Evolutionary conservation across 148 eudicot genomes (phyloP).

Genomic region (Rhododendron henanense): DNA sequence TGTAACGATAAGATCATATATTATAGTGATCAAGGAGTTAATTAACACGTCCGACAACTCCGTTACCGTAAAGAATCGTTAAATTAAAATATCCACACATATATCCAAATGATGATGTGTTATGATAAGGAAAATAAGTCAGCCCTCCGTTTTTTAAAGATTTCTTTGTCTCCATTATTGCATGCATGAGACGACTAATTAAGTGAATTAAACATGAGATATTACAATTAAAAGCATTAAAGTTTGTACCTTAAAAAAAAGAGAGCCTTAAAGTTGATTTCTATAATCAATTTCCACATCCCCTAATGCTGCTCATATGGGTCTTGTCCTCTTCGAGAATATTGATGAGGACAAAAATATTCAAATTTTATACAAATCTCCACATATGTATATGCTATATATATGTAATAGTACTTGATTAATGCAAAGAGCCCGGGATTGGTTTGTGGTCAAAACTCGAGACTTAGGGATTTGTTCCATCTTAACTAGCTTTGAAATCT

Average conservation of each 20-base stretch:
- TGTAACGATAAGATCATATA: no score
- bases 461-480: neutral
- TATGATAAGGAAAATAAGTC: neutral
- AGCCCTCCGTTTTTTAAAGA: neutral
- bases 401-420: no score
- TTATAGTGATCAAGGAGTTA: no score
- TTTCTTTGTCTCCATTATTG: neutral
- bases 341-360: neutral
- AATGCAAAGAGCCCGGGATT: neutral
- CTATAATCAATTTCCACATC: no score
- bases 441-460: neutral
- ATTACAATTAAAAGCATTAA: neutral
- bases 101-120: neutral
- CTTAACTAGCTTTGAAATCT: neutral
- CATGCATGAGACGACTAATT: neutral
- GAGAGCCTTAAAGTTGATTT: no score
- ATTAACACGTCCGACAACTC: no score
- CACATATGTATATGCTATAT: no score
- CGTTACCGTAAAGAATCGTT: no score
- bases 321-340: neutral
- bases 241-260: no score
- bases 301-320: neutral
- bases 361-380: neutral
- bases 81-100: no score
- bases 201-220: neutral